Percentiles rank a stretch among this genome's conserved stretches.
Evolutionary conservation across 257 asterid species (phyloP).

Genomic region (Solanum clarkiae): DNA sequence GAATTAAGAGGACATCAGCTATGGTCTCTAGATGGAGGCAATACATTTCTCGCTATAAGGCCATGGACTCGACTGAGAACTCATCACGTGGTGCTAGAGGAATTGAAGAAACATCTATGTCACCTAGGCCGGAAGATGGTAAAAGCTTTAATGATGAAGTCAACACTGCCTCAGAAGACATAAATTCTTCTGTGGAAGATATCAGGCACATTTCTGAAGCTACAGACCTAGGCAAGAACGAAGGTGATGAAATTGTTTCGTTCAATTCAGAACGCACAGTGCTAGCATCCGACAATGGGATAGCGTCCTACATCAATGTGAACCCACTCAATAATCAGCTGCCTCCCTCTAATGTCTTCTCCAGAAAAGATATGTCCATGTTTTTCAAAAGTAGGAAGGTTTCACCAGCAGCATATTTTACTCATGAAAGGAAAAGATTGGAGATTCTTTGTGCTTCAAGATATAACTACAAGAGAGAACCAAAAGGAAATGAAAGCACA

Average conservation of each 20-base stretch:
- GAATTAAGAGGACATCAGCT: constrained; percentile 73
- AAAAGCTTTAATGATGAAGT: not conserved
- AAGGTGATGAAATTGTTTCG: constrained; percentile 3
- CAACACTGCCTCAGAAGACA: not conserved
- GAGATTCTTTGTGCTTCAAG: constrained; percentile 5
- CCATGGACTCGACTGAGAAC: constrained; percentile 15
- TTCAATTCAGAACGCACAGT: constrained; percentile 10
- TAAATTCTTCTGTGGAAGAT: constrained; percentile 12
- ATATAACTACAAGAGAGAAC: not conserved
- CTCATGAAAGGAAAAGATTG: constrained; percentile 41
- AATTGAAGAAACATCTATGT: constrained; percentile 12
- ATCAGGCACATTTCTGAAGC: constrained; percentile 18
- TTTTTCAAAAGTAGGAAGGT: constrained; percentile 46
- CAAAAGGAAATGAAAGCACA: constrained; percentile 10
- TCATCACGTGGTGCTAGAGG: constrained; percentile 21
- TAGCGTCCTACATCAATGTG: constrained; percentile 28
- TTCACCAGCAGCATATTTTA: constrained; percentile 63
- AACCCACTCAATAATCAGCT: constrained; percentile 71
- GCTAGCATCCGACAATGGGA: constrained; percentile 10
- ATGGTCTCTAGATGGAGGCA: constrained; percentile 93
- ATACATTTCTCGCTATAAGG: constrained; percentile 36
- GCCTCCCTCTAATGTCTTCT: constrained; percentile 74
- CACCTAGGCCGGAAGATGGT: constrained; percentile 17
- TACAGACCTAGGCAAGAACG: constrained; percentile 10
- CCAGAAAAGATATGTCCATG: constrained; percentile 67